Base-by-base conservation (phyloP, 2,329 filamentous ascomycete species). In the Alternaria sp. region DNA sequence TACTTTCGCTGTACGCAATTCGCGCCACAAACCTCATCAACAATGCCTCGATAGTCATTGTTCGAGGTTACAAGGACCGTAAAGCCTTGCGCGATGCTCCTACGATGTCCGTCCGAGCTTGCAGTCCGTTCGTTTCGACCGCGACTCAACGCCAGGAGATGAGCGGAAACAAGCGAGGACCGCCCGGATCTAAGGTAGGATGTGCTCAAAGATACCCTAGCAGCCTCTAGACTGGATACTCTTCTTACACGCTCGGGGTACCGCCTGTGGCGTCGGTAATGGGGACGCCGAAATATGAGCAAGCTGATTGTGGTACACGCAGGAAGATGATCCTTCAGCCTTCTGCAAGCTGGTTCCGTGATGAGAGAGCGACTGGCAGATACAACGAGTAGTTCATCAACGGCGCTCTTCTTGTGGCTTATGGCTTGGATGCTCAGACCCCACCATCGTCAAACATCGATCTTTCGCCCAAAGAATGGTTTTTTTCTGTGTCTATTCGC, bases 211-310 rank as follows among this genome's bases (percentile, higher is more conserved):
- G 51, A 42, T 51, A 52, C 40, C 53, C 50, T 61, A 61, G 61
- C 44, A 56, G 53, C 29, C 14, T 48, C 23, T 45, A 37, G 54
- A 54, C 52, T 53, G 42, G 42, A 39, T 53, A 48, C 46, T 51
- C 11, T 48, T 55, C 54, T 57, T 63, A 62, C 60, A 62, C 59
- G 54, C 57, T 56, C 54, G 54, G 52, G 56, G 34, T 36, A 41
- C 56, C 56, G 56, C 46, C 54, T 36, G 52, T 61, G 50, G 57
- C 52, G 60, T 65, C 68, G 68, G 67, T 58, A 61, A 60, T 67
- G 61, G 68, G 65, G 65, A 59, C 58, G 54, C 68, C 67, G 66
- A 54, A 58, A 55, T 53, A 55, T 44, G 44, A 52, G 41, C 51
- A 58, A 48, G 60, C 58, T 63, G 61, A 67, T 63, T 62, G 59